Percentiles rank a stretch among this genome's conserved stretches.
These are phyloP conservation scores for Posidonia australis DNA, from an alignment of 106 monocot genomes.

Conservation along the genomic window DNA sequence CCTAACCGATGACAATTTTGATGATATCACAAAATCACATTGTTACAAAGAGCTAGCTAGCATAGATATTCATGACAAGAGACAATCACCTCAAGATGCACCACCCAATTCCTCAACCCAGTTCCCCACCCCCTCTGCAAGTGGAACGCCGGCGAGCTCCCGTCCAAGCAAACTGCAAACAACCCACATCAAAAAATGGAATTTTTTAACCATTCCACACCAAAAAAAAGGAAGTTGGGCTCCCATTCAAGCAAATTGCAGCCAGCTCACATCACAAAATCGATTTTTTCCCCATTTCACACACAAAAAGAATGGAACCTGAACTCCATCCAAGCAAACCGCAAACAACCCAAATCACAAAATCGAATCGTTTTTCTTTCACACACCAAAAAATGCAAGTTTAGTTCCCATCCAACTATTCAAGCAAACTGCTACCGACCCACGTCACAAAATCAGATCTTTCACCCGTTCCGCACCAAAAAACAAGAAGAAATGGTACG, in stretches of 20 bases:
- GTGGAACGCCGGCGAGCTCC: slow-evolving; percentile 67
- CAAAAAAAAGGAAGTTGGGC: background rate
- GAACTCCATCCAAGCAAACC: too few relatives aligned
- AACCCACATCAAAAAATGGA: slow-evolving; percentile 1
- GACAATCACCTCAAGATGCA: slow-evolving; percentile 59
- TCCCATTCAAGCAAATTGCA: too few relatives aligned
- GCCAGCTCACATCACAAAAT: background rate
- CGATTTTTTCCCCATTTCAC: background rate
- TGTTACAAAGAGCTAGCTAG: background rate
- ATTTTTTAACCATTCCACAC: too few relatives aligned
- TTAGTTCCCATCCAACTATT: too few relatives aligned
- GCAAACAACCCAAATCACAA: too few relatives aligned
- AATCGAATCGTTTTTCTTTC: background rate
- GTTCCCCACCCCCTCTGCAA: slow-evolving; percentile 51
- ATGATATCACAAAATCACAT: background rate
- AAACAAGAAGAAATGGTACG: too few relatives aligned
- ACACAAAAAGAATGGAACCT: too few relatives aligned
- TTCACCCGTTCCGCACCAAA: too few relatives aligned
- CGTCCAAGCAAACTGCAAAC: slow-evolving; percentile 88
- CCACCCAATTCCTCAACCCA: slow-evolving; percentile 53
- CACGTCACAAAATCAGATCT: too few relatives aligned
- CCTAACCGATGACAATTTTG: background rate
- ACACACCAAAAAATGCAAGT: background rate
- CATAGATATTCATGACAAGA: background rate
- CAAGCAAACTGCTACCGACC: too few relatives aligned